Evolutionary conservation across 768 basidiomycete genomes (phyloP).

Genomic region (Lactarius psammicola): DNA sequence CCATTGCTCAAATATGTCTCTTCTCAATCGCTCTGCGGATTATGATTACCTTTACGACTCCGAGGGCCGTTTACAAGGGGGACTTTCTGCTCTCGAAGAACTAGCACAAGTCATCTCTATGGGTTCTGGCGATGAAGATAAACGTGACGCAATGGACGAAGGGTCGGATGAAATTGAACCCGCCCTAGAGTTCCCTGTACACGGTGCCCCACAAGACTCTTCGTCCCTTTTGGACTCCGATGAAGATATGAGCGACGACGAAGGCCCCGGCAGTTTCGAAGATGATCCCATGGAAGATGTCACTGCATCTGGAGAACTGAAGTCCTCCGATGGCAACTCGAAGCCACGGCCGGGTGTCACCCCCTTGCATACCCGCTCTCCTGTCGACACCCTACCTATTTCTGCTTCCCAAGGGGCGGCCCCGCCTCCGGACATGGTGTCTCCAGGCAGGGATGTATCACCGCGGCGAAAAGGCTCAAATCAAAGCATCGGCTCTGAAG

Average conservation of each 20-base stretch:
- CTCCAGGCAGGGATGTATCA: slow-evolving; percentile 9
- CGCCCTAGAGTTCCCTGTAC: slow-evolving; percentile 66
- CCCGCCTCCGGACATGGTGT: not conserved
- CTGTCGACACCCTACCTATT: slow-evolving; percentile 16
- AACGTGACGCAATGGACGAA: slow-evolving; percentile 59
- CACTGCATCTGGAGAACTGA: slow-evolving; percentile 65
- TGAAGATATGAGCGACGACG: slow-evolving; percentile 71
- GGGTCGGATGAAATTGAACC: slow-evolving; percentile 59
- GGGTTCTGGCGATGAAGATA: slow-evolving; percentile 52
- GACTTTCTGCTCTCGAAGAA: slow-evolving; percentile 78
- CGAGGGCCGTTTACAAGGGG: slow-evolving; percentile 85
- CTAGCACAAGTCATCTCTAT: slow-evolving; percentile 80
- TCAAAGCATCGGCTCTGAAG: slow-evolving; percentile 26
- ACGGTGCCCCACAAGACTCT: slow-evolving; percentile 49
- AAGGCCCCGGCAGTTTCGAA: slow-evolving; percentile 70
- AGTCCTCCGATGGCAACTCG: slow-evolving; percentile 20
- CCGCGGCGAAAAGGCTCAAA: slow-evolving; percentile 24
- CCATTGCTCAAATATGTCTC: slow-evolving; percentile 97
- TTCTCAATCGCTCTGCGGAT: slow-evolving; percentile 78
- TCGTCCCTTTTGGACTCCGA: slow-evolving; percentile 61
- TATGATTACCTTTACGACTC: slow-evolving; percentile 72
- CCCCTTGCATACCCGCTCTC: slow-evolving; percentile 22
- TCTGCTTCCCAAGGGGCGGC: slow-evolving; percentile 2
- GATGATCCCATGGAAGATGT: slow-evolving; percentile 85
- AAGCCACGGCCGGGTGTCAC: slow-evolving; percentile 11